Base-by-base conservation (phyloP, 108 stramenopile species). In the Cyclotella atomus region DNA sequence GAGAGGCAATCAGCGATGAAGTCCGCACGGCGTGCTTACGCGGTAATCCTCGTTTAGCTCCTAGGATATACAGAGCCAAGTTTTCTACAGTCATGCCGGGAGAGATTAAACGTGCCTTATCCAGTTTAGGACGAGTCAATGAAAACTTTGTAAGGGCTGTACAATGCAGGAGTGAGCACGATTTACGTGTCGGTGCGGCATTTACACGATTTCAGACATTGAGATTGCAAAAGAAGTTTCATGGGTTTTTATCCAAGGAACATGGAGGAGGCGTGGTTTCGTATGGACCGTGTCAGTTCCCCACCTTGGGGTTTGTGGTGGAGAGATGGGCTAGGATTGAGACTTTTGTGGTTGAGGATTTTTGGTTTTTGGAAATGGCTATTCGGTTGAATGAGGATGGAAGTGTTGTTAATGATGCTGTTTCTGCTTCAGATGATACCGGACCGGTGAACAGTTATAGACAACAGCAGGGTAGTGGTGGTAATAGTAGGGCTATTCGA, bases 241-340 rank as follows among this genome's bases (percentile, higher is more conserved):
- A 89, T 49, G 79, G 85, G 44, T 75, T 93, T 34, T 47, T 66
- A 23, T 9, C 28, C 14, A 41, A 41, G 23, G 60, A 61, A 21
- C 23, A 61, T 34, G 77, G 78, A 16, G 69, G 81, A 10, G 74
- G 78, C 2, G 91, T 98, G 0, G 77, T 99, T 21, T 87, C 85
- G 44, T 99, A 98, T 73, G 99, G 99, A 17, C 97, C 99, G 1
- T 99, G 99, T 71, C 99, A 99, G 71, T 99, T 99, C 76, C 99
- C 99, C 0, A 99, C 98, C 2, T 77, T 99, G 43, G 99, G 99
- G n/a, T 99, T 99, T 81, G 94, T 99, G n/a, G 99, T 98, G 3
- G 97, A 97, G 55, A 81, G 99, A 55, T 96, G 97, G 91, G 93
- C 95, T 16, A 68, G 92, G 49, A 98, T 98, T 63, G 85, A 96